These are phyloP conservation scores for Eucalyptus brandiana DNA, from an alignment of 345 rosid species.

Conservation along the genomic window DNA sequence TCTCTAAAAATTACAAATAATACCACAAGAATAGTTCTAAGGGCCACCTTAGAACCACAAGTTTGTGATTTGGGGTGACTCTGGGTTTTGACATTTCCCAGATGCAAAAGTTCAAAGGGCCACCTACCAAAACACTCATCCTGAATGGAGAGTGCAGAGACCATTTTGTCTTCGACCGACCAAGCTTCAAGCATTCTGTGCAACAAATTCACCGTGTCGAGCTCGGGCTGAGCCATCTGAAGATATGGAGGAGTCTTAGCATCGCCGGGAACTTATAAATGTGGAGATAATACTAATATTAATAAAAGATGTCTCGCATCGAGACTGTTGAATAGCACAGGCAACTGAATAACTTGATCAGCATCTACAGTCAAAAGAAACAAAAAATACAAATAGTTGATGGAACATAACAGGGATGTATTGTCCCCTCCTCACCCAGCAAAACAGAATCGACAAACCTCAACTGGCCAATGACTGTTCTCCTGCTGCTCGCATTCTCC, in stretches of 20 bases:
- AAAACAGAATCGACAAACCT: background rate
- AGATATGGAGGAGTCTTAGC: background rate
- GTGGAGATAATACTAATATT: background rate
- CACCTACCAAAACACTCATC: background rate
- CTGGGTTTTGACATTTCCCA: background rate
- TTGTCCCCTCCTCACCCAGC: background rate
- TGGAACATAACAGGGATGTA: background rate
- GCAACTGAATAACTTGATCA: background rate
- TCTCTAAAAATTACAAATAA: background rate
- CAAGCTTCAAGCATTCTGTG: background rate
- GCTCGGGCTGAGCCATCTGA: background rate
- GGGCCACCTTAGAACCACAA: no score
- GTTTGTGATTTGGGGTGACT: background rate
- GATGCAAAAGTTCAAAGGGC: background rate
- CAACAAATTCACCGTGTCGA: fast-evolving
- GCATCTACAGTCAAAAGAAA: background rate
- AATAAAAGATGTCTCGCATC: no score
- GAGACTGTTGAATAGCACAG: background rate
- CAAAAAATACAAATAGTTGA: background rate
- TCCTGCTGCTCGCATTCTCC: background rate
- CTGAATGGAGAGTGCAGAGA: background rate
- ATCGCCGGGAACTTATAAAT: background rate
- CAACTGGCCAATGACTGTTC: background rate
- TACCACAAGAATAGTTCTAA: background rate
- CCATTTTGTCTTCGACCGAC: background rate